A percentile compares a stretch with the other conserved stretches of the same genome.
phyloP scores from a whole-genome alignment of 768 basidiomycete genomes.

The Podaxis sp. region DNA sequence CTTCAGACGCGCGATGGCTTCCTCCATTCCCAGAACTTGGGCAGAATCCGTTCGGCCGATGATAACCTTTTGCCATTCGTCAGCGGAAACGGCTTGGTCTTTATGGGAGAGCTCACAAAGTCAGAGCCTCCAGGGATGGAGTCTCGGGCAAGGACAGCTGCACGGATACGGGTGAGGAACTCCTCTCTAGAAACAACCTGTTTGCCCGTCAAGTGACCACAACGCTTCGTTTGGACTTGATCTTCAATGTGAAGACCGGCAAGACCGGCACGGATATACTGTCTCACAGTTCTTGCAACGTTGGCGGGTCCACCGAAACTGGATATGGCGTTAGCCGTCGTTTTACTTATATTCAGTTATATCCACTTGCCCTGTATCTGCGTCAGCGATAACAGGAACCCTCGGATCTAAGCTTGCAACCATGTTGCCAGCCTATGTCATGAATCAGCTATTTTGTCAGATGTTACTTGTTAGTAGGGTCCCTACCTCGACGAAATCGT shows the following conservation, averaged over 20 bases:
- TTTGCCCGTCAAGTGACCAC: conserved; percentile 75
- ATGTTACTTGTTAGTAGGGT: background rate
- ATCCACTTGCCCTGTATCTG: conserved; percentile 62
- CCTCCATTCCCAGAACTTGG: conserved; percentile 75
- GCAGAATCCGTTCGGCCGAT: conserved; percentile 78
- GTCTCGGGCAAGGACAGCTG: conserved; percentile 72
- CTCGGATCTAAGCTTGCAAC: conserved; percentile 60
- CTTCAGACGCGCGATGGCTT: conserved; percentile 59
- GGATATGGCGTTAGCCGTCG: background rate
- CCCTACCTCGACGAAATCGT: conserved; percentile 62
- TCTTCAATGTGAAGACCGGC: conserved; percentile 77
- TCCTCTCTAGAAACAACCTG: conserved; percentile 77
- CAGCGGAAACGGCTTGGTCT: background rate
- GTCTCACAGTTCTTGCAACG: conserved; percentile 69
- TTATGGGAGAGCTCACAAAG: conserved; percentile 37
- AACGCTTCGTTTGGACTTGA: conserved; percentile 78
- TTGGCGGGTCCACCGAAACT: conserved; percentile 69
- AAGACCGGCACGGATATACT: conserved; percentile 63
- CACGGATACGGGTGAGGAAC: conserved; percentile 67
- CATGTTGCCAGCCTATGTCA: conserved; percentile 55
- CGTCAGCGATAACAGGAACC: conserved; percentile 71
- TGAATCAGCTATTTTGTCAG: background rate
- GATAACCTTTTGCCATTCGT: conserved; percentile 41
- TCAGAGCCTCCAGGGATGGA: conserved; percentile 69
- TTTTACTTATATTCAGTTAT: background rate